Base-by-base conservation (phyloP, 2,329 filamentous ascomycete genomes). In the Truncatella angustata region DNA sequence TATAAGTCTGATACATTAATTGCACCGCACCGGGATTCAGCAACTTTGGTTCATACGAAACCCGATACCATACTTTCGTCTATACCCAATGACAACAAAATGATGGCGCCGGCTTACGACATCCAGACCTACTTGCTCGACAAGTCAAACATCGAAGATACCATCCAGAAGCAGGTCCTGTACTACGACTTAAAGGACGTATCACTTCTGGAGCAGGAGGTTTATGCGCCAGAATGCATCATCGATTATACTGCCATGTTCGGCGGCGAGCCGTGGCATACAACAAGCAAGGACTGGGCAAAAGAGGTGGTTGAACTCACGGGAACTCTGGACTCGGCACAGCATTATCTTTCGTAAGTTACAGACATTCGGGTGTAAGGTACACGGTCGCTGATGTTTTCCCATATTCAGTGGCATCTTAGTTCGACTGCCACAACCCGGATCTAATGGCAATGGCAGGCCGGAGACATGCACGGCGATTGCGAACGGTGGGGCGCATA, bases 181-280 rank as follows among this genome's bases (percentile, higher is more conserved):
- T 61, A 61, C 56, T 59, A 66, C 49, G 66, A 68, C 54, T 56
- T 56, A 3, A 18, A 20, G 16, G 56, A 60, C 23, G 10, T 39
- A 6, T 40, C 51, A n/a, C 58, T 58, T 14, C 61, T 66, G 35
- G 39, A 53, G 4, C 52, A 58, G 12, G 60, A 67, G 2, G 62
- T 66, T 16, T 68, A 63, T 42, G 64, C 62, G 3, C 57, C 59
- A 3, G 52, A 60, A 11, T 43, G 67, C 4, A 36, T 52, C 11
- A 57, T 67, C 24, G 64, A 69, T 56, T 67, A 69, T 56, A 65
- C 63, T 21, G 60, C 58, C 36, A 50, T 68, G 51, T 58, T 66
- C 12, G 63, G 63, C 36, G 64, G 63, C 32, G 24, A 60, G 18
- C 62, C 62, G 4, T 50, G 54, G 20, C 49, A 50, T 7, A 54